Evolutionary conservation across 2,329 filamentous ascomycete genomes (phyloP).

Genomic region (Fusarium cyanostomum): DNA sequence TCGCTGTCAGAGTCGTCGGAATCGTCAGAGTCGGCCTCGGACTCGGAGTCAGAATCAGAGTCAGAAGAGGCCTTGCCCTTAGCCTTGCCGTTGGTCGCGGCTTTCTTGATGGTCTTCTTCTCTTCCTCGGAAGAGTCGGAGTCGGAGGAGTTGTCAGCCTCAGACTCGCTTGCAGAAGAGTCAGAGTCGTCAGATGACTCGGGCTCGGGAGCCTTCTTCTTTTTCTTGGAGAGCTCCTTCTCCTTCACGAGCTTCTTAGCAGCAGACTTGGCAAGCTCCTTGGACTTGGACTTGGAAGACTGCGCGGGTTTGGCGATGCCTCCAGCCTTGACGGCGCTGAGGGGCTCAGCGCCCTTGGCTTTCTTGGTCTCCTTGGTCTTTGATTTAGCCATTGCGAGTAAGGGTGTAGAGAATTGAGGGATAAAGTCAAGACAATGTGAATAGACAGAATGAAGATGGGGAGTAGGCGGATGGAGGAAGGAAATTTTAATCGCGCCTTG

Average conservation of each 20-base stretch:
- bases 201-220: conserved; percentile 56
- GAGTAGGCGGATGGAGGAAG: conserved; percentile 33
- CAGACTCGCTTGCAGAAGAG: conserved; percentile 50
- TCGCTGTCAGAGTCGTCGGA: conserved; percentile 48
- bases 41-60: conserved; percentile 46
- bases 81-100: conserved; percentile 45
- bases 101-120: conserved; percentile 52
- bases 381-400: conserved; percentile 69
- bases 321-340: conserved; percentile 69
- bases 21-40: conserved; percentile 46
- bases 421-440: conserved; percentile 18
- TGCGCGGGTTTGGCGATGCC: conserved; percentile 74
- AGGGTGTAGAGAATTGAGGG: conserved; percentile 26
- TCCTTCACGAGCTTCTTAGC: conserved; percentile 60
- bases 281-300: conserved; percentile 71
- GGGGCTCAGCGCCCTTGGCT: conserved; percentile 62
- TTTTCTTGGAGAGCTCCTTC: conserved; percentile 60
- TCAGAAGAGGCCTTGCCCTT: conserved; percentile 43
- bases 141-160: conserved; percentile 51
- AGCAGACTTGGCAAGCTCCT: conserved; percentile 71
- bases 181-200: conserved; percentile 50
- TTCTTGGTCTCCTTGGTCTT: conserved; percentile 67
- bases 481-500: conserved; percentile 21
- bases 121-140: conserved; percentile 50
- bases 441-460: conserved; percentile 26